These are phyloP conservation scores for Aspergillus ustus DNA, from an alignment of 2,329 filamentous ascomycete species.

Conservation along the genomic window DNA sequence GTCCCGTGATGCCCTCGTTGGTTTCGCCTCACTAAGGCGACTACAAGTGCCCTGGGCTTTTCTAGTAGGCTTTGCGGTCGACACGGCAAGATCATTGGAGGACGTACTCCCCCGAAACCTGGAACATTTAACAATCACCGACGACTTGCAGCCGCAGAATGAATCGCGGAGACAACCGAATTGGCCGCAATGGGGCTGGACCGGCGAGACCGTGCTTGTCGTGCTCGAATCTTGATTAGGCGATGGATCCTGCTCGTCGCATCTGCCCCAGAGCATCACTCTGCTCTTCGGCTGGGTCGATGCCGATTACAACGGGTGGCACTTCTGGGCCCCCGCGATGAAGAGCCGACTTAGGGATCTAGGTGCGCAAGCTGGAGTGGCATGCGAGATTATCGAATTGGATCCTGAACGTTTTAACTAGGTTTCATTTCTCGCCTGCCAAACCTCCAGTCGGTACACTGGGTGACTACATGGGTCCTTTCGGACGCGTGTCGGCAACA, in stretches of 20 bases:
- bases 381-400: too few species aligned
- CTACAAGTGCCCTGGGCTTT: slow-evolving; percentile 11
- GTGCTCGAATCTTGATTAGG: neutral
- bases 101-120: slow-evolving; percentile 24
- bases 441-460: too few species aligned
- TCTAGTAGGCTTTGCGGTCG: slow-evolving; percentile 10
- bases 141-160: slow-evolving; percentile 22
- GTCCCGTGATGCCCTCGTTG: neutral
- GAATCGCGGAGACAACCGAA: neutral
- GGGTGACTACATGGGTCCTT: too few species aligned
- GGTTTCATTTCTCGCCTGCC: too few species aligned
- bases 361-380: too few species aligned
- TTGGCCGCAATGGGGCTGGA: neutral
- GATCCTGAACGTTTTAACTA: too few species aligned
- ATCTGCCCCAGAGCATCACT: neutral
- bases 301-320: slow-evolving; percentile 52
- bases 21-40: slow-evolving; percentile 5
- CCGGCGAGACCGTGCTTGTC: neutral
- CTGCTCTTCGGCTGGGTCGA: neutral
- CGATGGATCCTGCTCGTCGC: neutral
- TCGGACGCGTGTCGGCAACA: too few species aligned
- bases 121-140: slow-evolving; percentile 23
- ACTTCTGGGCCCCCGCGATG: too few species aligned
- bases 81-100: slow-evolving; percentile 8
- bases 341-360: too few species aligned